Conservation (phyloP, 805 yeast species). For the Wickerhamomyces bisporus region DNA sequence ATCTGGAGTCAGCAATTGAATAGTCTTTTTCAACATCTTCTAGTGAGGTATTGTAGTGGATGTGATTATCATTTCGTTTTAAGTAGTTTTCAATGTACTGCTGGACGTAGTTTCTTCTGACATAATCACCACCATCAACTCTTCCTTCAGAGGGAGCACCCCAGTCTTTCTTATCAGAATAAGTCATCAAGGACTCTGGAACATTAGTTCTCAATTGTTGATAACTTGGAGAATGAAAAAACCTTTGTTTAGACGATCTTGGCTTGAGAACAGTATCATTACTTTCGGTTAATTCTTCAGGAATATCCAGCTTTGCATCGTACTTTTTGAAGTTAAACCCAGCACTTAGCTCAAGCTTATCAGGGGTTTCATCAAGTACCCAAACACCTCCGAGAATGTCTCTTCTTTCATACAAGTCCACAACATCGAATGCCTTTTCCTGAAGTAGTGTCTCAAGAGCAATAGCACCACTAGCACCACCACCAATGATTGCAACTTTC, state of each 20-base stretch:
- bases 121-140: slow-evolving; percentile 34
- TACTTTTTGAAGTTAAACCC: slow-evolving; percentile 23
- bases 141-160: slow-evolving; percentile 11
- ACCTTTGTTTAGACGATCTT: slow-evolving; percentile 20
- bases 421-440: slow-evolving; percentile 28
- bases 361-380: slow-evolving; percentile 29
- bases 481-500: slow-evolving; percentile 41
- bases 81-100: slow-evolving; percentile 49
- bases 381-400: slow-evolving; percentile 39
- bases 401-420: slow-evolving; percentile 38
- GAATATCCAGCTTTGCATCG: slow-evolving; percentile 23
- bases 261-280: no score
- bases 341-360: slow-evolving; percentile 18
- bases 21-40: no score
- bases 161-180: slow-evolving; percentile 36
- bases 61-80: slow-evolving; percentile 18
- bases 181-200: slow-evolving; percentile 41
- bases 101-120: slow-evolving; percentile 45
- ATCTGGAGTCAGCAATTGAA: slow-evolving; percentile 20
- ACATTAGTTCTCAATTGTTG: slow-evolving; percentile 33
- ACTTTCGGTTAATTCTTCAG: slow-evolving; percentile 1
- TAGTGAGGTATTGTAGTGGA: no score
- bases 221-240: slow-evolving; percentile 27
- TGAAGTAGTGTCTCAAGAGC: slow-evolving; percentile 33
- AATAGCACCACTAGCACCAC: slow-evolving; percentile 47